Percentiles rank a stretch among this genome's conserved stretches.
These are phyloP conservation scores for Infundibulicybe gibba DNA, from an alignment of 768 basidiomycete genomes.

Conservation along the genomic window DNA sequence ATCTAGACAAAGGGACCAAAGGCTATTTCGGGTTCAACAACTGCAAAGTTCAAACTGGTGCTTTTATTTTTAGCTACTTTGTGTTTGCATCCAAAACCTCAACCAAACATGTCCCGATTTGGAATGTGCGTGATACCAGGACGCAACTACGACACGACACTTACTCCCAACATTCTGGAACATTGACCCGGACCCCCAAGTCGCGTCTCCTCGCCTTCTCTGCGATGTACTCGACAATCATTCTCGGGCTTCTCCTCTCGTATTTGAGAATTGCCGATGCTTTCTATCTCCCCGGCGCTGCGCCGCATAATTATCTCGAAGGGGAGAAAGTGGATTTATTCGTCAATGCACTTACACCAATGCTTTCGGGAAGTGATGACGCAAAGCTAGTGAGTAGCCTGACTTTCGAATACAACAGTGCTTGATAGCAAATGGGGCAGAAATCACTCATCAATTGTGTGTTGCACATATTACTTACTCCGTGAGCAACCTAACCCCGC, in stretches of 20 bases:
- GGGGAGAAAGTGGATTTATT: slow-evolving; percentile 77
- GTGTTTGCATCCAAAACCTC: neutral
- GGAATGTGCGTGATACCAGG: too few relatives aligned
- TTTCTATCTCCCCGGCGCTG: slow-evolving; percentile 92
- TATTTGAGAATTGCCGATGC: slow-evolving; percentile 31
- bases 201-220: too few relatives aligned
- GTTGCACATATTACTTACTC: slow-evolving; percentile 13
- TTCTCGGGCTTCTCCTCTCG: too few relatives aligned
- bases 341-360: slow-evolving; percentile 89
- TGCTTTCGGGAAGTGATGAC: slow-evolving; percentile 63
- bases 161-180: too few relatives aligned
- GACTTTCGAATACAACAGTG: neutral
- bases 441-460: slow-evolving; percentile 90
- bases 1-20: too few relatives aligned
- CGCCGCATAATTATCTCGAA: slow-evolving; percentile 74
- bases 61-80: too few relatives aligned
- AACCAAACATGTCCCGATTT: neutral
- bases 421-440: slow-evolving; percentile 30
- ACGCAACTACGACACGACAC: too few relatives aligned
- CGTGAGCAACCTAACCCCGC: neutral
- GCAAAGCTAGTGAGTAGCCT: slow-evolving; percentile 65
- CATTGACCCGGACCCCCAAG: too few relatives aligned
- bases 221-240: too few relatives aligned
- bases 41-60: too few relatives aligned
- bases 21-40: too few relatives aligned